phyloP scores from a whole-genome alignment of 148 eudicot genomes.

The Rheum nobile region DNA sequence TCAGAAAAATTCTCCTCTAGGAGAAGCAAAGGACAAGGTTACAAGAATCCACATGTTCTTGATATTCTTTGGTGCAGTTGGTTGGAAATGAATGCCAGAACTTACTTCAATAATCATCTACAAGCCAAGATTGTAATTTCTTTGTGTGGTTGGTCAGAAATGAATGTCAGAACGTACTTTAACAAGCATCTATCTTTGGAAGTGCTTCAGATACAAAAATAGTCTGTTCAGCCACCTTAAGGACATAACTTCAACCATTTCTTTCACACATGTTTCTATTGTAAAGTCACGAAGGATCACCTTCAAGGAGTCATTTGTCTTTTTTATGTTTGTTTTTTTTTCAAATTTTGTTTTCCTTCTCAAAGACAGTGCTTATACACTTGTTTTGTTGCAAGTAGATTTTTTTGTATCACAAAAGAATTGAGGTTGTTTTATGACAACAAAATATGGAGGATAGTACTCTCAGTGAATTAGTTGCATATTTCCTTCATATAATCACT shows the following conservation, averaged over 20 bases:
- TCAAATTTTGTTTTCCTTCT: neutral
- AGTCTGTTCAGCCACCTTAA: neutral
- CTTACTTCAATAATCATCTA: neutral
- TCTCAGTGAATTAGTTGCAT: neutral
- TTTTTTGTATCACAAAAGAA: neutral
- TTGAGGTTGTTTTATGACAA: neutral
- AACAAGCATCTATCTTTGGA: neutral
- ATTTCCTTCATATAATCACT: neutral
- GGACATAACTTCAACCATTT: neutral
- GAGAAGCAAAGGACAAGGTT: neutral
- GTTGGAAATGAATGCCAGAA: neutral
- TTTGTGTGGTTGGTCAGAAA: no score
- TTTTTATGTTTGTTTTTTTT: neutral
- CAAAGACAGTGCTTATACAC: neutral
- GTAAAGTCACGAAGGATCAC: neutral
- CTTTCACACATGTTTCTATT: neutral
- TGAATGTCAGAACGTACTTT: no score
- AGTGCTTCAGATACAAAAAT: neutral
- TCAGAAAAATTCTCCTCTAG: neutral
- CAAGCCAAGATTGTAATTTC: no score
- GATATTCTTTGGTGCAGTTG: neutral
- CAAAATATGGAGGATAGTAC: neutral
- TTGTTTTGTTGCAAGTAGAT: neutral
- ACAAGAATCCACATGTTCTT: neutral
- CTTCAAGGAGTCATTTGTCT: neutral